These are phyloP conservation scores for Aspergillus unguis DNA, from an alignment of 2,329 filamentous ascomycete genomes.

Conservation along the genomic window DNA sequence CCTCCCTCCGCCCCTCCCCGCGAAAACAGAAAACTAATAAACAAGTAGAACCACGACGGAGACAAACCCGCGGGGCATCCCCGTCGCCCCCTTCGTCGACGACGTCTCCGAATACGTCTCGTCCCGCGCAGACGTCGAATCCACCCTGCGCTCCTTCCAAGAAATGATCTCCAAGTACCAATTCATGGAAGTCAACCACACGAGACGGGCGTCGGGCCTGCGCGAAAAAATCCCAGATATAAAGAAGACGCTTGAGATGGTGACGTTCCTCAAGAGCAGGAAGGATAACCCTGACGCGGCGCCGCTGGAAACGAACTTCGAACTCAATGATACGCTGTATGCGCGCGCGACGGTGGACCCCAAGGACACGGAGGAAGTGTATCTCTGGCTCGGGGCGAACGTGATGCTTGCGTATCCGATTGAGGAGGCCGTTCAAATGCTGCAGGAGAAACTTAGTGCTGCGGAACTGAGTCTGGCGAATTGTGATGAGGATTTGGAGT, in stretches of 20 bases:
- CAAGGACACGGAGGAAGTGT: conserved; percentile 74
- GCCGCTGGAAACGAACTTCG: conserved; percentile 82
- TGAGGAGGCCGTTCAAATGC: conserved; percentile 75
- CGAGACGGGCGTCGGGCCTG: conserved; percentile 74
- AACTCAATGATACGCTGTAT: conserved; percentile 93
- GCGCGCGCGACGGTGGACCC: conserved; percentile 79
- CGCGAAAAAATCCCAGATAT: conserved; percentile 97
- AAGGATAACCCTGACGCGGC: conserved; percentile 51
- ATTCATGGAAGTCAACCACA: conserved; percentile 96
- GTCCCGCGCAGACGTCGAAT: conserved; percentile 44
- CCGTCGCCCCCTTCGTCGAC: conserved; percentile 46
- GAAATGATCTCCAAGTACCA: conserved; percentile 82
- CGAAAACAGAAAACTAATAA: neutral
- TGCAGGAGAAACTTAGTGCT: conserved; percentile 71
- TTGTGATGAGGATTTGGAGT: conserved; percentile 95
- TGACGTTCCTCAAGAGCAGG: conserved; percentile 75
- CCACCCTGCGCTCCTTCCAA: conserved; percentile 46
- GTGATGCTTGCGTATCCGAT: conserved; percentile 97
- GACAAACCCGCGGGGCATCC: conserved; percentile 47
- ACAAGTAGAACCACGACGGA: conserved; percentile 26
- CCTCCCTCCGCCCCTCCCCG: neutral
- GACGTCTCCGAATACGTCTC: conserved; percentile 48
- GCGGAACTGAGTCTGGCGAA: conserved; percentile 79
- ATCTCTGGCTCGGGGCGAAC: conserved; percentile 97
- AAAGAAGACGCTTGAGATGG: conserved; percentile 89